phyloP scores from a whole-genome alignment of 345 rosid genomes.

The Acer saccharum region DNA sequence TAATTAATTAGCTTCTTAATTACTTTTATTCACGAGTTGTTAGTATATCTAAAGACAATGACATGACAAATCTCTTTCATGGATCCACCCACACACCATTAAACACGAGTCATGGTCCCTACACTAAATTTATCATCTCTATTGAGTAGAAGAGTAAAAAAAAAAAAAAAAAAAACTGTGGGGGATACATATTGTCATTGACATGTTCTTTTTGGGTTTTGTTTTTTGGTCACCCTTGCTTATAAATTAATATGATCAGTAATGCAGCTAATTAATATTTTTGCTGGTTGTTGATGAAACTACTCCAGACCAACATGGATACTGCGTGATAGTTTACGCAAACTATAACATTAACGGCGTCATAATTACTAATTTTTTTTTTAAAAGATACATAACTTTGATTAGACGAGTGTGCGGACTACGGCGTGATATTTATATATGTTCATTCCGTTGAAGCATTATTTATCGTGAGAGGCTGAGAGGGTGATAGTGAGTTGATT shows the following conservation, averaged over 20 bases:
- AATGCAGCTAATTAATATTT: neutral
- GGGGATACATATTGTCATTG: slow-evolving; percentile 6
- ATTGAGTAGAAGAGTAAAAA: neutral
- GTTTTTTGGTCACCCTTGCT: slow-evolving; percentile 11
- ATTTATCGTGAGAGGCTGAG: neutral
- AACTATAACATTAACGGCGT: too few relatives aligned
- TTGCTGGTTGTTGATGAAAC: neutral
- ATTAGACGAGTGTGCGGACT: too few relatives aligned
- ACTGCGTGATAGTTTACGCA: neutral
- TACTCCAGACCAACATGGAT: slow-evolving; percentile 16
- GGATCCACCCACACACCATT: slow-evolving; percentile 36
- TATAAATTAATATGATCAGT: slow-evolving; percentile 19
- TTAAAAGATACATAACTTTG: too few relatives aligned
- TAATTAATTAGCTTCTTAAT: slow-evolving; percentile 5
- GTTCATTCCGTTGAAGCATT: too few relatives aligned
- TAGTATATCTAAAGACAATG: slow-evolving; percentile 41
- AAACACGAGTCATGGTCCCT: slow-evolving; percentile 41
- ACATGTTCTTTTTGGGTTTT: slow-evolving; percentile 20
- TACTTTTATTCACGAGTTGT: slow-evolving; percentile 26
- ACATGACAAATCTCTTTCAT: slow-evolving; percentile 38
- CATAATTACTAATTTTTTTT: too few relatives aligned
- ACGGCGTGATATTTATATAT: too few relatives aligned
- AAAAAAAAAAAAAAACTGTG: slow-evolving; percentile 6
- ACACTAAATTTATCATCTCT: slow-evolving; percentile 12
- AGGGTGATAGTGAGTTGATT: neutral